Conservation (phyloP, 768 basidiomycete species). For the Pleurotus eryngii region DNA sequence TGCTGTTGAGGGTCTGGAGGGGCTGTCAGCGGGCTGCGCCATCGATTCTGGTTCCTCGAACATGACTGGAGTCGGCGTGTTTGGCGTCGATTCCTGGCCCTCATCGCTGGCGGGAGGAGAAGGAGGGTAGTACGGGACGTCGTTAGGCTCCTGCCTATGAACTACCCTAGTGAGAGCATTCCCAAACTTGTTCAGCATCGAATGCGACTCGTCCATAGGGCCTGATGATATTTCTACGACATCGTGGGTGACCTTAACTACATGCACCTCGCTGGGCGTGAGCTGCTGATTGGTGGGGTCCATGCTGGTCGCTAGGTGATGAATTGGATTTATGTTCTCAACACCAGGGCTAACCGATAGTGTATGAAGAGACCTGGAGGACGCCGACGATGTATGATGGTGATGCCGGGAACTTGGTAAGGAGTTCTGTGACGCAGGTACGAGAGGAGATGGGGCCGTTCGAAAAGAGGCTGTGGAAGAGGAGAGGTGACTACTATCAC, state of each 20-base stretch:
- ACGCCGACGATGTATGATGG: constrained; percentile 11
- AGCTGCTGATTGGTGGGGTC: neutral
- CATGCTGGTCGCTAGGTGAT: neutral
- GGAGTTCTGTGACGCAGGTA: constrained; percentile 4
- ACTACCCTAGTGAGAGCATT: constrained; percentile 30
- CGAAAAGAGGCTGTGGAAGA: constrained; percentile 19
- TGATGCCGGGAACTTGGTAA: constrained; percentile 4
- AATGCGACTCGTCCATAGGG: constrained; percentile 24
- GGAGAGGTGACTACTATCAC: constrained; percentile 9
- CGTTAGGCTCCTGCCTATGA: constrained; percentile 14
- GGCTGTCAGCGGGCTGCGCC: neutral
- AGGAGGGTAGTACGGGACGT: constrained; percentile 45
- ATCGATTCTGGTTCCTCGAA: constrained; percentile 12
- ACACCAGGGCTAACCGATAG: neutral
- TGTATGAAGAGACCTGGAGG: constrained; percentile 24
- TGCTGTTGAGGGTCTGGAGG: neutral
- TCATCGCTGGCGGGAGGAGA: constrained; percentile 37
- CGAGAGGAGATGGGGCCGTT: constrained; percentile 16
- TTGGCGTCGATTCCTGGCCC: constrained; percentile 10
- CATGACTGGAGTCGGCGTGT: constrained; percentile 1
- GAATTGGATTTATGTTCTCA: constrained; percentile 1
- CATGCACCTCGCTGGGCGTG: constrained; percentile 44
- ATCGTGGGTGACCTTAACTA: constrained; percentile 53
- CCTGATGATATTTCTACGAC: constrained; percentile 39
- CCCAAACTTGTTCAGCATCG: constrained; percentile 29